Base-by-base conservation (phyloP, 2,329 filamentous ascomycete species). In the Nannizziopsis arthrosporioides region DNA sequence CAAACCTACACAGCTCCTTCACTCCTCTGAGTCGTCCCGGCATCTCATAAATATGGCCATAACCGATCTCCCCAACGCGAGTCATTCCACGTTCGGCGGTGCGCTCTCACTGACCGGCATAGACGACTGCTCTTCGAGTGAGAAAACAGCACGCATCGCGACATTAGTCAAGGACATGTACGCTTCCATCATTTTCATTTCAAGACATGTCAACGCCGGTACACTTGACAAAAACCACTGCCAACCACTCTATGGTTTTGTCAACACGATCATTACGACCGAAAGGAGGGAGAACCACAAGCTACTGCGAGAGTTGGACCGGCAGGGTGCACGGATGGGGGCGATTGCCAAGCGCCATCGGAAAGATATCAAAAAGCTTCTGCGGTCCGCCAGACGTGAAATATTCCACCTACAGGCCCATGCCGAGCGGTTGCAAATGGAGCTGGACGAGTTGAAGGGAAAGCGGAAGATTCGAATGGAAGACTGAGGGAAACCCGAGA, bases 151-250 rank as follows among this genome's bases (percentile, higher is more conserved):
- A 6, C 51, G 61, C 9, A 52, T 65, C 32, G 14, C 44, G 9
- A 55, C 59, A 9, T 54, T 66, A 42, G 58, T 62, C 14, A 48
- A 56, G 31, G 61, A 67, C 41, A 62, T 67, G 37, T 48, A 54
- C 14, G 54, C 55, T 0, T 56, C 55, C 2, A 59, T 67, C 15
- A 57, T 59, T 39, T 54, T 48, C 30, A 59, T 67, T 42, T 55
- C 55, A 11, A 53, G 56, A 12, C 57, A 62, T 14, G 39, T 57
- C 12, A 53, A 54, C n/a, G 50, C 50, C 3, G 61, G 59, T 1
- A 56, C 47, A 7, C 55, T 67, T 3, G 46, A 36, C 18, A 11
- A 51, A 1, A 38, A 51, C 3, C 55, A 64, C 30, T 61, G 59
- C 0, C 36, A 35, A 0, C 56, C 61, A 2, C 55, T 64, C 31